phyloP scores from a whole-genome alignment of 2,329 filamentous ascomycete genomes.

The Chlorencoelia australis region DNA sequence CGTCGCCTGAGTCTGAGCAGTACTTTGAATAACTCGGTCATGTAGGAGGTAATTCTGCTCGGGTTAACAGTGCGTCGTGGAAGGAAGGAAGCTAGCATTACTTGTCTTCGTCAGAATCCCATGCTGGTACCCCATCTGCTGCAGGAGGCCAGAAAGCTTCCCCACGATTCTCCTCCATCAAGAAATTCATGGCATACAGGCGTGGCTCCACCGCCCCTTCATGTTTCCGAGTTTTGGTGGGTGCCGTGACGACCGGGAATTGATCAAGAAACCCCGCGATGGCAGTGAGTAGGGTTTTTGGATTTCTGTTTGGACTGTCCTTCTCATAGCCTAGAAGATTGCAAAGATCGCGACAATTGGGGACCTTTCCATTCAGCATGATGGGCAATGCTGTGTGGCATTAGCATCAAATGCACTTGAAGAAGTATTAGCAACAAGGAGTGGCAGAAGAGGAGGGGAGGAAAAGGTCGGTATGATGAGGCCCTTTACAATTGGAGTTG shows the following conservation, averaged over 20 bases:
- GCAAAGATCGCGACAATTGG: no score
- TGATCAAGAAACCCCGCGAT: slow-evolving; percentile 5
- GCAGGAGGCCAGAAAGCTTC: slow-evolving; percentile 4
- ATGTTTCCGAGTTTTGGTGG: not conserved
- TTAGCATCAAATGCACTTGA: no score
- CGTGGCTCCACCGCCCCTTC: slow-evolving; percentile 3
- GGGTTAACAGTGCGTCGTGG: not conserved
- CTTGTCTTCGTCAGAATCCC: slow-evolving; percentile 5
- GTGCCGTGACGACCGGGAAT: slow-evolving; percentile 4
- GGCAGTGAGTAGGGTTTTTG: slow-evolving; percentile 2
- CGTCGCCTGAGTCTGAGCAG: no score
- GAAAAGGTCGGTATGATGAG: no score
- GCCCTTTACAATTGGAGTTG: no score
- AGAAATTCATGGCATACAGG: slow-evolving; percentile 7
- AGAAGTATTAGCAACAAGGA: no score
- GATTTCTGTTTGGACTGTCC: slow-evolving; percentile 3
- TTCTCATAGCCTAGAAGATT: slow-evolving; percentile 9
- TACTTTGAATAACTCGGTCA: slow-evolving; percentile 6
- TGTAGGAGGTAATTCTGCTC: slow-evolving; percentile 2
- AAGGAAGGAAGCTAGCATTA: not conserved
- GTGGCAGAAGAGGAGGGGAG: no score
- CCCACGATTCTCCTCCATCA: slow-evolving; percentile 7
- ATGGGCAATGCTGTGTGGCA: no score
- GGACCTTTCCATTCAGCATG: no score
- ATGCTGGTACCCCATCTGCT: slow-evolving; percentile 3